Conservation (phyloP, 441 rosid genomes). For the Sinapis alba region DNA sequence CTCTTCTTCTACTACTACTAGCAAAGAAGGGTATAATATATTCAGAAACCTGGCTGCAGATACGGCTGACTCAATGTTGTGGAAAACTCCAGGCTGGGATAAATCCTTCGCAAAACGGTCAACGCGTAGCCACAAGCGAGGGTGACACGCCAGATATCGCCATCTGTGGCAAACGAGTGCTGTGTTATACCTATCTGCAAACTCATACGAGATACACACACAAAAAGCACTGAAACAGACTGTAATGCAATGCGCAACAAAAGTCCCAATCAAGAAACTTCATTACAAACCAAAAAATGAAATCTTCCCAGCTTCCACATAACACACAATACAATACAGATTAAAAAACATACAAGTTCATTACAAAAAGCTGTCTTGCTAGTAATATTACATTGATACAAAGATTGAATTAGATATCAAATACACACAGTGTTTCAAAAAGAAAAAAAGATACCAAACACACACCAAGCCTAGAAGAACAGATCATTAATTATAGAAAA, state of each 20-base stretch:
- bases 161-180: constrained; percentile 99
- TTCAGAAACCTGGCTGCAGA: constrained; percentile 86
- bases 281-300: constrained; percentile 22
- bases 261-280: neutral
- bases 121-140: constrained; percentile 93
- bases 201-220: constrained; percentile 30
- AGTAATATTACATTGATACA: neutral
- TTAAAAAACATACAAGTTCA: neutral
- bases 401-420: neutral
- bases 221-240: constrained; percentile 41
- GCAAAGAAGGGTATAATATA: neutral
- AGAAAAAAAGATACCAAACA: neutral
- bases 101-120: constrained; percentile 64
- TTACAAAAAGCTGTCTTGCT: neutral
- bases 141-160: constrained; percentile 92
- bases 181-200: constrained; percentile 90
- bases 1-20: neutral
- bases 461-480: constrained; percentile 1
- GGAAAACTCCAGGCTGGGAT: constrained; percentile 72
- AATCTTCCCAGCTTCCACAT: neutral
- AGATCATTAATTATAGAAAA: neutral
- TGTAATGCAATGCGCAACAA: constrained; percentile 1
- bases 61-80: constrained; percentile 75
- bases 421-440: no score
- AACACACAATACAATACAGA: constrained; percentile 7